A percentile compares a stretch with the other conserved stretches of the same genome.
These are phyloP conservation scores for Leishmania turanica DNA, from an alignment of 208 protist genomes.

Conservation along the genomic window DNA sequence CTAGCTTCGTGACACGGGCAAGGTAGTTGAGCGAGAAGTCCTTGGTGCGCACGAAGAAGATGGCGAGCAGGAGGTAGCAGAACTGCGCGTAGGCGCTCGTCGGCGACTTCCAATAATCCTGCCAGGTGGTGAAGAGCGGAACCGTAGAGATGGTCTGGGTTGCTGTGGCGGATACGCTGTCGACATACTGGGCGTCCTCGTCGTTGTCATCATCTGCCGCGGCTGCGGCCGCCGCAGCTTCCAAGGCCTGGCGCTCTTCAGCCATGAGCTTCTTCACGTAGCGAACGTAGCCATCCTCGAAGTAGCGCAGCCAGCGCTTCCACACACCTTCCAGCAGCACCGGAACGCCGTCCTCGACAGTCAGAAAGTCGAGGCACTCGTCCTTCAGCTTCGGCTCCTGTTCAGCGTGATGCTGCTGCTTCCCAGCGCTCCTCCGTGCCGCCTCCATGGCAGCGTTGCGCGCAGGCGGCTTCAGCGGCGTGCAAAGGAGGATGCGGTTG, in stretches of 20 bases:
- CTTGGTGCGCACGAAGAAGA: conserved; percentile 42
- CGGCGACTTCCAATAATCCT: conserved; percentile 27
- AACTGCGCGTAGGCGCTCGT: conserved; percentile 54
- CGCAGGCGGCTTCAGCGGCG: conserved; percentile 33
- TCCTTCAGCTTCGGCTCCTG: conserved; percentile 26
- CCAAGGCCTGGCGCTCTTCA: conserved; percentile 6
- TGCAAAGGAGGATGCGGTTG: conserved; percentile 51
- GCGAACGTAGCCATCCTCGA: conserved; percentile 30
- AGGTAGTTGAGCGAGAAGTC: conserved; percentile 52
- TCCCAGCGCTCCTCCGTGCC: not conserved
- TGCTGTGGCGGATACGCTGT: not conserved
- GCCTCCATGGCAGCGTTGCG: not conserved
- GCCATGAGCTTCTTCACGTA: conserved; percentile 19
- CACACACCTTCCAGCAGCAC: conserved; percentile 27
- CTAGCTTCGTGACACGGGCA: conserved; percentile 46
- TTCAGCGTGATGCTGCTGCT: not conserved
- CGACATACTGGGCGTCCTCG: not conserved
- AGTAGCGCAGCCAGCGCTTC: conserved; percentile 33
- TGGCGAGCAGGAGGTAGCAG: conserved; percentile 33
- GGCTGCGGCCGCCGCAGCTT: not conserved
- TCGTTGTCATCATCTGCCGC: not conserved
- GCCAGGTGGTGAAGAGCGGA: conserved; percentile 17
- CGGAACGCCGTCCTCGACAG: conserved; percentile 32
- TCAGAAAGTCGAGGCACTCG: conserved; percentile 42
- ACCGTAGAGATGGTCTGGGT: conserved; percentile 5